Base-by-base conservation (phyloP, 2,329 filamentous ascomycete genomes). In the Cercospora brassicicola region DNA sequence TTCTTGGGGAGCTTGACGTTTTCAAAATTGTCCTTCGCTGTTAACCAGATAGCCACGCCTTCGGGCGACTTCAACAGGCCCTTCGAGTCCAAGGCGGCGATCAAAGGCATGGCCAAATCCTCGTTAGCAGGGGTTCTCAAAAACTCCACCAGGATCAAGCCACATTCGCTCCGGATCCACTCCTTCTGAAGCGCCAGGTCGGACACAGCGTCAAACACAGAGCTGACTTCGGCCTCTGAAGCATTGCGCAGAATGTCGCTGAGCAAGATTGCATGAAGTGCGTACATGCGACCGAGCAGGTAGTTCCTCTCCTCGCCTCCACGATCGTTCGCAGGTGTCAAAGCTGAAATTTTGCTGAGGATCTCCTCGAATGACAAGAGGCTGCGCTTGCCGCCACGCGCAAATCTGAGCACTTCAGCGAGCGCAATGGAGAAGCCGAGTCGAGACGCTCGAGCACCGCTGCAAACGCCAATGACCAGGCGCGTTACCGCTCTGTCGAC, bases 401-500 rank as follows among this genome's bases (percentile, higher is more conserved):
- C 81, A 75, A 94, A 88, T 4, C 87, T 85, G 55, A 97, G 78
- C 8, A 96, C 82, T 79, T 97, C 94, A 0, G 93, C 91, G 72
- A 98, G 82, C 0, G 94, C 94, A 65, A 97, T 85, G 64, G 93
- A 96, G 78, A 96, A 97, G 3, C 95, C 95, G 61, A 95, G 82
- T 28, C 95, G 87, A 18, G 94, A 93, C 11, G 92, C 92, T 81
- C 97, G 97, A 66, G 93, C 89, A 64, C 93, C 90, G 78, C 93
- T 97, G 69, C 94, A 93, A 18, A 98, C 88, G 48, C 95, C 95
- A 64, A 92, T 89, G 78, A 97, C 92, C 42, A 99, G 84, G 62
- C 82, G 78, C 30, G 77, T 78, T 20, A 83, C 70, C 4, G 79
- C 79, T 28, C 77, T 76, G 57, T 82, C 78, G 20, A 83, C 76